These are phyloP conservation scores for Cladophialophora chaetospira DNA, from an alignment of 2,329 filamentous ascomycete genomes.

Conservation along the genomic window DNA sequence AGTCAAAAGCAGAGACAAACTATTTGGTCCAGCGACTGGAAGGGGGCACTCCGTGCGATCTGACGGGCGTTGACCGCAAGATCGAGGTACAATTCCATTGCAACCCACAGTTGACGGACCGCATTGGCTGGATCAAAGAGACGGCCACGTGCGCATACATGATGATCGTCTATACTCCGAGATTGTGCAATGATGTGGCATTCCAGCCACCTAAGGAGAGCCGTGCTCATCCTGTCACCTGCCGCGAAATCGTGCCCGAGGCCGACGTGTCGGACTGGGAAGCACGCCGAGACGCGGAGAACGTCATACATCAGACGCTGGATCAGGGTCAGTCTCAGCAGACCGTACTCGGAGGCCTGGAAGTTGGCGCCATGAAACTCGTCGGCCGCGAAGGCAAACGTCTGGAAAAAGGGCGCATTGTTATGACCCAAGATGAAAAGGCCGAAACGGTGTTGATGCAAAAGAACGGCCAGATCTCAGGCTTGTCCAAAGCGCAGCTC, in stretches of 20 bases:
- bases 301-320: constrained; percentile 35
- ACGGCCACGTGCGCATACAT: constrained; percentile 87
- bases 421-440: constrained; percentile 52
- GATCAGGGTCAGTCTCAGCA: constrained; percentile 40
- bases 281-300: constrained; percentile 33
- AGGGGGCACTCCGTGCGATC: constrained; percentile 79
- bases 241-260: constrained; percentile 68
- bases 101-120: constrained; percentile 71
- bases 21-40: constrained; percentile 83
- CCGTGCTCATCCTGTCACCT: constrained; percentile 74
- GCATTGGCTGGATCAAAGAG: constrained; percentile 92
- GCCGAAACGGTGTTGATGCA: constrained; percentile 54
- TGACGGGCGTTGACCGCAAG: constrained; percentile 77
- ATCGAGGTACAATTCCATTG: constrained; percentile 82
- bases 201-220: constrained; percentile 81
- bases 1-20: constrained; percentile 78
- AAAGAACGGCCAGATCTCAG: constrained; percentile 63
- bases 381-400: constrained; percentile 58
- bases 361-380: constrained; percentile 59
- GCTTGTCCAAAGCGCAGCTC: constrained; percentile 67
- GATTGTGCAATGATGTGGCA: constrained; percentile 82
- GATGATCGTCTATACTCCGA: constrained; percentile 88
- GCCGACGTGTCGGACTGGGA: constrained; percentile 54
- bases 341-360: constrained; percentile 57
- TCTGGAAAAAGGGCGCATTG: constrained; percentile 61